These are phyloP conservation scores for Cornus suecica DNA, from an alignment of 148 eudicot genomes.

Conservation along the genomic window DNA sequence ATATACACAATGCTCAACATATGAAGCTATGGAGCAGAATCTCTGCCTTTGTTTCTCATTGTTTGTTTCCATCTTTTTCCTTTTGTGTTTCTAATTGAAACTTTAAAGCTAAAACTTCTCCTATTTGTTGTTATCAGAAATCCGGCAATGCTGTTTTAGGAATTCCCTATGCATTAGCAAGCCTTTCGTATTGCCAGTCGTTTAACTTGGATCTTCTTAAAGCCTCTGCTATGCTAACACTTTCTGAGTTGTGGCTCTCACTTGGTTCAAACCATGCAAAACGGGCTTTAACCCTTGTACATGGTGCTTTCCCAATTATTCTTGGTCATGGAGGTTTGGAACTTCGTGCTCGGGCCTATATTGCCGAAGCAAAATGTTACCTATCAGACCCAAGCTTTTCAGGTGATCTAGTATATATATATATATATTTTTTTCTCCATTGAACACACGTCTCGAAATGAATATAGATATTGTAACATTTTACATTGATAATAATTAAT, in stretches of 20 bases:
- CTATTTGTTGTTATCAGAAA: constrained; percentile 42
- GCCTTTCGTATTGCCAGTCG: constrained; percentile 89
- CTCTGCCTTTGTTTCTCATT: not conserved
- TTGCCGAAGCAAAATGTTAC: constrained; percentile 88
- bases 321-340: constrained; percentile 97
- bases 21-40: not conserved
- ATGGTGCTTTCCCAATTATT: constrained; percentile 78
- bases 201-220: constrained; percentile 95
- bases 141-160: constrained; percentile 90
- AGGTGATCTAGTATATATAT: constrained; percentile 33
- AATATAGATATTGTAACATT: not conserved
- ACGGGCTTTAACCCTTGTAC: constrained; percentile 65
- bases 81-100: not conserved
- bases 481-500: not conserved
- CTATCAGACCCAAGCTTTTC: constrained; percentile 70
- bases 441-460: not conserved
- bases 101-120: not conserved
- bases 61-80: not conserved
- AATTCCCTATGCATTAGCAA: constrained; percentile 92
- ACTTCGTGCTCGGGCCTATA: constrained; percentile 84
- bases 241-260: constrained; percentile 88
- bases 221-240: constrained; percentile 84
- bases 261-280: constrained; percentile 82
- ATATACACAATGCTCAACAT: not conserved
- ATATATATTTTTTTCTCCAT: constrained; percentile 3